Evolutionary conservation across 805 yeast species (phyloP), one percentile per base, ranked within the genome.

Genomic region (Metschnikowia arizonensis): DNA sequence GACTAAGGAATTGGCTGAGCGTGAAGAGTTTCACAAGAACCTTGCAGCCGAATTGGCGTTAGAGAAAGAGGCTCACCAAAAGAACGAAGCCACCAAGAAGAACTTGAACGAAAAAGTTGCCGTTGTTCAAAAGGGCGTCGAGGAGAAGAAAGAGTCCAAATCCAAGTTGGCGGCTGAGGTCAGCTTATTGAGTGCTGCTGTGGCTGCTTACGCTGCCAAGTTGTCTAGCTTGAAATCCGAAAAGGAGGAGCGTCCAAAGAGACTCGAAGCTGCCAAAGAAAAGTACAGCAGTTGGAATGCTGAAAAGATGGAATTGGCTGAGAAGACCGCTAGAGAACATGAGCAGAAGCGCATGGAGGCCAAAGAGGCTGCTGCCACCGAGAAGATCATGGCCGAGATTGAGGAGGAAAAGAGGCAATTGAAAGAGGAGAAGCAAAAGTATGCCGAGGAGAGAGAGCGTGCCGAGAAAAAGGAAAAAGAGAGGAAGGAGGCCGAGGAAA

Each of bases 151-250:
- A 50, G 60, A 56, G n/a, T 51, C 57, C 15, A 73, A 72, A 46
- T 63, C 58, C 25, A 59, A 57, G 26, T 62, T 77, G 45, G 53
- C 62, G 6, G 66, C 65, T 12, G 81, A 77, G 55, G 71, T 77
- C 40, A 72, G 68, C 35, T 61, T 64, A 15, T 62, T 78, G 49
- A 66, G 68, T 30, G 60, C 65, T 8, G 65, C 72, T 39, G 65
- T 77, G 19, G 69, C 68, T 35, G 72, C 75, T 2, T 78, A 73
- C 55, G 62, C 71, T 21, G 63, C 76, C 25, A 73, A 73, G 50
- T 63, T 77, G 47, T 53, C 62, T 11, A 47, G 60, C 28, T 64
- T 77, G 54, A 59, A 60, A 33, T 43, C 62, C 31, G 78, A 69
- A 31, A 72, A 69, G 53, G 68, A 64, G 30, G 56, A 50, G 23